phyloP scores from a whole-genome alignment of 208 protist genomes.

The Trypanosoma congolense region DNA sequence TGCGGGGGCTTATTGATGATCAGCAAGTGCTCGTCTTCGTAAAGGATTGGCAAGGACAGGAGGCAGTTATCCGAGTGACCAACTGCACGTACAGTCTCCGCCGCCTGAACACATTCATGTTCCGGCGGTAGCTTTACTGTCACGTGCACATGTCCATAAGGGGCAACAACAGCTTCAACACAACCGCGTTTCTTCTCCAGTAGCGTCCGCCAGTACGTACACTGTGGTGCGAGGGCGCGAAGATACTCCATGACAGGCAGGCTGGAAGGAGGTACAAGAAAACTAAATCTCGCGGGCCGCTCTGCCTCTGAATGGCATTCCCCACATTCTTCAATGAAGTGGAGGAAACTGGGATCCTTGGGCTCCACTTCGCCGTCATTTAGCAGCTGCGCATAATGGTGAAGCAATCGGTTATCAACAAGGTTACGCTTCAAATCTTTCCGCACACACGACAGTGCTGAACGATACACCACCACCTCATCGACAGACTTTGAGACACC shows the following conservation, averaged over 20 bases:
- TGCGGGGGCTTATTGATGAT: constrained; percentile 73
- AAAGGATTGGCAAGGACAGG: constrained; percentile 31
- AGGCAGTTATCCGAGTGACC: neutral
- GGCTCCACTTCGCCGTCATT: constrained; percentile 35
- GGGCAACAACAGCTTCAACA: constrained; percentile 25
- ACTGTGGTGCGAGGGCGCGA: constrained; percentile 49
- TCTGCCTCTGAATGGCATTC: constrained; percentile 54
- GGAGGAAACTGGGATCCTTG: constrained; percentile 40
- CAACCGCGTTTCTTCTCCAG: constrained; percentile 20
- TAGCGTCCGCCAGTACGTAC: constrained; percentile 72
- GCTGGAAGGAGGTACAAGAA: constrained; percentile 34
- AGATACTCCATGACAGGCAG: constrained; percentile 25
- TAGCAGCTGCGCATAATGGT: constrained; percentile 53
- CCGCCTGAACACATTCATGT: constrained; percentile 59
- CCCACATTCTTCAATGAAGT: constrained; percentile 82
- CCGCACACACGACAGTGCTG: constrained; percentile 29
- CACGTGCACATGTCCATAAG: constrained; percentile 43
- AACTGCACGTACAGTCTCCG: neutral
- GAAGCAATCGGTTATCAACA: constrained; percentile 59
- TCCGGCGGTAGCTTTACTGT: constrained; percentile 37
- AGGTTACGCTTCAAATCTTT: constrained; percentile 60
- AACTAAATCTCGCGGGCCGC: constrained; percentile 31
- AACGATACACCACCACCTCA: constrained; percentile 6
- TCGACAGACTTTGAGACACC: neutral
- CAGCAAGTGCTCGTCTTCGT: constrained; percentile 69